phyloP scores from a whole-genome alignment of 1,284 basidiomycete genomes.

The Ganoderma lingzhi region DNA sequence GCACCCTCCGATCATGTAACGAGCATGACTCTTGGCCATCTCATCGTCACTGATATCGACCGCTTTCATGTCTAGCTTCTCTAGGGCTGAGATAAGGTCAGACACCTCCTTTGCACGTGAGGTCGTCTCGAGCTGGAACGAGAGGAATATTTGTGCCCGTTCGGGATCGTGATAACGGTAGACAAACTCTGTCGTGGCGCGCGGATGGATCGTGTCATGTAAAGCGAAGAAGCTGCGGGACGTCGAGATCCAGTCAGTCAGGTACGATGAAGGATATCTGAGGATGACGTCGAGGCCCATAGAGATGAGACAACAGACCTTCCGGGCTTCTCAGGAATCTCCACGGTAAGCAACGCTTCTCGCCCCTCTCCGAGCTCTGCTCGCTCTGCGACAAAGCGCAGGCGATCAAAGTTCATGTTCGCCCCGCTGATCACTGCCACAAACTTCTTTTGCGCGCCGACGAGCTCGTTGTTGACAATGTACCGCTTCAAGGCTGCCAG shows the following conservation, averaged over 20 bases:
- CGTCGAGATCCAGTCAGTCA: constrained; percentile 17
- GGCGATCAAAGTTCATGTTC: constrained; percentile 98
- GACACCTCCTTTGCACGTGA: constrained; percentile 74
- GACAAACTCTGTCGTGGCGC: constrained; percentile 96
- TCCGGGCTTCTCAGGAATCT: constrained; percentile 92
- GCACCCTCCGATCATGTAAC: constrained; percentile 94
- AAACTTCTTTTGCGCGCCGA: constrained; percentile 87
- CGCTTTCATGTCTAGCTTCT: constrained; percentile 79
- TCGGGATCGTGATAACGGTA: constrained; percentile 85
- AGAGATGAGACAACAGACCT: constrained; percentile 58
- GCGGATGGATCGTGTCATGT: constrained; percentile 89
- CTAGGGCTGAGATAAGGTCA: constrained; percentile 69
- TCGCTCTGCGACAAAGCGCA: constrained; percentile 97
- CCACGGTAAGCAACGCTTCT: constrained; percentile 92
- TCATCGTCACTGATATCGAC: constrained; percentile 95
- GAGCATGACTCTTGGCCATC: constrained; percentile 92
- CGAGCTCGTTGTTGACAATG: constrained; percentile 82
- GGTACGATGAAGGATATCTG: not conserved
- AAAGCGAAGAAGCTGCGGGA: constrained; percentile 84
- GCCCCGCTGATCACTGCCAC: constrained; percentile 95
- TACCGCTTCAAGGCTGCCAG: constrained; percentile 94
- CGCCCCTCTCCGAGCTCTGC: constrained; percentile 96
- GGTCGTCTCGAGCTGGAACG: constrained; percentile 84
- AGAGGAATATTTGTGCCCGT: constrained; percentile 88
- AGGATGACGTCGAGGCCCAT: not conserved